These are phyloP conservation scores for Phytophthora hybrid DNA, from an alignment of 352 stramenopile species.

Conservation along the genomic window DNA sequence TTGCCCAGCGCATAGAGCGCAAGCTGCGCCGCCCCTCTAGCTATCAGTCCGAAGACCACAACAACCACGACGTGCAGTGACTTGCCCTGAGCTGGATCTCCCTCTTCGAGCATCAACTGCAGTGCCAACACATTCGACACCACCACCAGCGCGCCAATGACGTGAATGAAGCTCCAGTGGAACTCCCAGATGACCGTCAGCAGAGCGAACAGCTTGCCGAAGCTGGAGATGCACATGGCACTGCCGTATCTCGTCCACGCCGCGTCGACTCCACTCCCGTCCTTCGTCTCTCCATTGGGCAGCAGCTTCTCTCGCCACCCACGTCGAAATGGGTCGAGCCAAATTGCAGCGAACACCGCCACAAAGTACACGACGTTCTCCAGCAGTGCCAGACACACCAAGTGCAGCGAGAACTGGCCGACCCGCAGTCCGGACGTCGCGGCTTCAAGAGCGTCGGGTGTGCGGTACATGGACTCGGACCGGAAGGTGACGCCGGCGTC, in stretches of 20 bases:
- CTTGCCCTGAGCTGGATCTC: constrained; percentile 41
- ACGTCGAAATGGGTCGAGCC: constrained; percentile 58
- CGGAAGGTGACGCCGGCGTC: constrained; percentile 65
- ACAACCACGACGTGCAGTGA: constrained; percentile 51
- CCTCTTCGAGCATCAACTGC: constrained; percentile 70
- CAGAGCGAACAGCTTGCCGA: constrained; percentile 86
- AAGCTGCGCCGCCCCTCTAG: constrained; percentile 58
- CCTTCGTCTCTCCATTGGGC: constrained; percentile 6
- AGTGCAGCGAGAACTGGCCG: constrained; percentile 81
- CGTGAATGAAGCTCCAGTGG: constrained; percentile 86
- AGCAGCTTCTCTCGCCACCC: constrained; percentile 57
- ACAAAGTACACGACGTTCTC: constrained; percentile 77
- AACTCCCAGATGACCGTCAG: constrained; percentile 90
- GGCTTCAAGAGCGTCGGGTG: constrained; percentile 32
- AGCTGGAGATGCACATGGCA: constrained; percentile 83
- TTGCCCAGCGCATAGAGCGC: constrained; percentile 75
- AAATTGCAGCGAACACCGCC: constrained; percentile 58
- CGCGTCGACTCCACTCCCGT: not conserved
- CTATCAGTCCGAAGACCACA: constrained; percentile 48
- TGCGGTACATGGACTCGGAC: constrained; percentile 66
- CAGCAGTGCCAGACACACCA: constrained; percentile 72
- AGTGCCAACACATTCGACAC: constrained; percentile 79
- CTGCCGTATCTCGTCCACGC: constrained; percentile 55
- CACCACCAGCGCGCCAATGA: constrained; percentile 78
- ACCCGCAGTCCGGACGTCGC: constrained; percentile 65